Evolutionary conservation across 192 early-diverging fungal species (phyloP), one percentile per base, ranked within the genome.

Genomic region (Globomyces pollinis-pini): DNA sequence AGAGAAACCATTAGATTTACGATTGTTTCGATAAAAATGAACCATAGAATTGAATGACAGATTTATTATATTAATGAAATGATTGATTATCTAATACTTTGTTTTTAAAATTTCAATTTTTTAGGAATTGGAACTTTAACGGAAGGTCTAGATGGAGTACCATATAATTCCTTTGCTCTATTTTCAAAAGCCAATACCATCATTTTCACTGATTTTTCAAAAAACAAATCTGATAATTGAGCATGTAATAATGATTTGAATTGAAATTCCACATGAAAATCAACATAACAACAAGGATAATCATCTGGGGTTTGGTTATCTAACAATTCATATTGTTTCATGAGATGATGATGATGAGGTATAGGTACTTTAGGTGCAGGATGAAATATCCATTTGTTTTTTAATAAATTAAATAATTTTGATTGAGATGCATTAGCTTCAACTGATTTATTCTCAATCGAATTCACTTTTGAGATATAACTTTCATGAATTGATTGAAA

Each of bases 161-260:
- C 71, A 59, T 88, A 88, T 1, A 84, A 60, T 0, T 65, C 20
- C 2, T 54, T 11, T 49, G 83, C 81, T 21, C 83, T 66, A 24
- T 71, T 57, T 26, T 80, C 78, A 70, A 91, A 91, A 5, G 87
- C 84, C 18, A 60, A 38, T n/a, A 89, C 63, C 85, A 89, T 89
- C 41, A 75, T 63, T 41, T 78, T 79, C 42, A 81, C 83, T 29
- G 91, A 84, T 42, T 86, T 73, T 36, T 90, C 80, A 61, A 92
- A 89, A 63, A 90, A 92, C 21, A 90, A 55, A 16, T 75, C 76
- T 7, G 93, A 83, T 8, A 86, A 74, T 42, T 89, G 88, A 1
- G 87, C 86, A 63, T 96, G 87, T 21, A 96, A 50, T 1, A 83
- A 63, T 7, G 84, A 88, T 29, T 80, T 67, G 73, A 96, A 93